phyloP scores from a whole-genome alignment of 495 filamentous ascomycete genomes.

The Xylaria scruposa region DNA sequence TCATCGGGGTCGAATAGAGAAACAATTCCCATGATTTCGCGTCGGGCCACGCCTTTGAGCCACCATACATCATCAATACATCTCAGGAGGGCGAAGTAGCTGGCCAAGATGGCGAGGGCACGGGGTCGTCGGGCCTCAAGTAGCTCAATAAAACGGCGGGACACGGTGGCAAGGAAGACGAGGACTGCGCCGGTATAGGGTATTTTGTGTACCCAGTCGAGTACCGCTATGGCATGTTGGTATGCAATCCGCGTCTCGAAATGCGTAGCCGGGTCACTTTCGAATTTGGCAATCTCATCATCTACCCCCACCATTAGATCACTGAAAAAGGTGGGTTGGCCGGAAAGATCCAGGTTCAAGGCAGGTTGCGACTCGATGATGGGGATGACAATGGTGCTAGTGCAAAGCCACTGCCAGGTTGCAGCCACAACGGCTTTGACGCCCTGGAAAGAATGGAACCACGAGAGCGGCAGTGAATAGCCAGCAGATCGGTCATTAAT shows the following conservation, averaged over 20 bases:
- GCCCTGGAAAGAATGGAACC: slow-evolving; percentile 67
- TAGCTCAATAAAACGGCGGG: slow-evolving; percentile 61
- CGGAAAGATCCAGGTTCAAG: slow-evolving; percentile 55
- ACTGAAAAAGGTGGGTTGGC: slow-evolving; percentile 55
- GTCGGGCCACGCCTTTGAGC: slow-evolving; percentile 61
- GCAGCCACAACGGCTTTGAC: slow-evolving; percentile 60
- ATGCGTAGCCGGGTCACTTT: slow-evolving; percentile 25
- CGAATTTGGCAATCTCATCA: slow-evolving; percentile 50
- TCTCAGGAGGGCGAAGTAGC: slow-evolving; percentile 63
- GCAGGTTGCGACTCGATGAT: slow-evolving; percentile 64
- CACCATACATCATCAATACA: slow-evolving; percentile 61
- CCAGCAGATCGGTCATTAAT: slow-evolving; percentile 36
- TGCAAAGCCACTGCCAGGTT: slow-evolving; percentile 59
- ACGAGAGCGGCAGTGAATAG: slow-evolving; percentile 59
- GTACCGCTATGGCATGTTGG: slow-evolving; percentile 60
- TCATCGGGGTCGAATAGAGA: slow-evolving; percentile 56
- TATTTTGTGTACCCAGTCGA: slow-evolving; percentile 65
- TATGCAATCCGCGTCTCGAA: slow-evolving; percentile 56
- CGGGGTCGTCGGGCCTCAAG: slow-evolving; percentile 57
- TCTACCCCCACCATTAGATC: slow-evolving; percentile 58
- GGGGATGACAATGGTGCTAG: slow-evolving; percentile 55
- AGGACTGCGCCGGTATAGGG: slow-evolving; percentile 60
- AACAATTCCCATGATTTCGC: slow-evolving; percentile 62
- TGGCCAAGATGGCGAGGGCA: slow-evolving; percentile 60
- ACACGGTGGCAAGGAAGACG: slow-evolving; percentile 65